Evolutionary conservation across 148 eudicot genomes (phyloP).

Genomic region (Chenopodium berlandieri): DNA sequence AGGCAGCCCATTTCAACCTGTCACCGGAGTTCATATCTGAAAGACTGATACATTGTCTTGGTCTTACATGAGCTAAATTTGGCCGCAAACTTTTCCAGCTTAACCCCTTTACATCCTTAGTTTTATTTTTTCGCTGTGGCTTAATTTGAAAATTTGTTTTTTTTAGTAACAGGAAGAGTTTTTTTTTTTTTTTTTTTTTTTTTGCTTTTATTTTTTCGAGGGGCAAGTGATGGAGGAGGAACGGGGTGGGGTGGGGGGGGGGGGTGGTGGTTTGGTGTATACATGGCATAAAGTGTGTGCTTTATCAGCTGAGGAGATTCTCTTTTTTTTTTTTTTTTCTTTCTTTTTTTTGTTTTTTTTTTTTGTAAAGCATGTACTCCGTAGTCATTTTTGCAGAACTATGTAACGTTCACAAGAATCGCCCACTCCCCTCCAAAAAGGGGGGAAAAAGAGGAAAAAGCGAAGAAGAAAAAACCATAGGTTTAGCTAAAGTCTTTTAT

Average conservation of each 20-base stretch:
- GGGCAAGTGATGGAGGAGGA: too few relatives aligned
- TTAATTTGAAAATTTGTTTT: background rate
- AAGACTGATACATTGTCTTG: background rate
- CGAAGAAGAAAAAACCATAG: too few relatives aligned
- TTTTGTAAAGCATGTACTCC: too few relatives aligned
- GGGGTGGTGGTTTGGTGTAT: too few relatives aligned
- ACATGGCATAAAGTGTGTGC: background rate
- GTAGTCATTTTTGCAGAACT: background rate
- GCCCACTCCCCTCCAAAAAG: too few relatives aligned
- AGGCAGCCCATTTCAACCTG: conserved; percentile 7
- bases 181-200: too few relatives aligned
- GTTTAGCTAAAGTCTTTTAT: too few relatives aligned
- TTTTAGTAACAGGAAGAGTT: too few relatives aligned
- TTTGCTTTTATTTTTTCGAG: too few relatives aligned
- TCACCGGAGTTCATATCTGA: background rate
- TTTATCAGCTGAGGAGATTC: background rate
- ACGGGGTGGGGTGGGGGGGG: too few relatives aligned
- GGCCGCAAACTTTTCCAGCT: background rate
- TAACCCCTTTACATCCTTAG: background rate
- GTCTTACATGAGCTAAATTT: background rate
- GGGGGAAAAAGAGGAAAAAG: background rate
- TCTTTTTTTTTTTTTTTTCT: background rate
- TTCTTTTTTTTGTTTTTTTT: too few relatives aligned
- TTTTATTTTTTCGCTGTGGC: background rate
- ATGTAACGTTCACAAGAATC: background rate